Evolutionary conservation across 1,139 yeast species (phyloP), one percentile per base, ranked within the genome.

Genomic region (Nakaseomyces bracarensis): DNA sequence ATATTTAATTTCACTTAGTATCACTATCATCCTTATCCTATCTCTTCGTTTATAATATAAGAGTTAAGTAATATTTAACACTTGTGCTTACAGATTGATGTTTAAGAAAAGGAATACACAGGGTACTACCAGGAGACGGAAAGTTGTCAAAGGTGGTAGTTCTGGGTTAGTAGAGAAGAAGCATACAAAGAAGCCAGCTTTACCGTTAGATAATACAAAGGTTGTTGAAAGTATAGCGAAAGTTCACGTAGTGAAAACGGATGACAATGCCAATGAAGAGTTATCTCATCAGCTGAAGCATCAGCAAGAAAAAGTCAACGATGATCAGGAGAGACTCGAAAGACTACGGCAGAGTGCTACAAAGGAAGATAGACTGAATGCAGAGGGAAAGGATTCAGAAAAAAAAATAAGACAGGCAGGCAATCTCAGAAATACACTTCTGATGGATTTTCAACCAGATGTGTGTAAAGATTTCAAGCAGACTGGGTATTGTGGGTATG

Each of bases 401-500:
- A 43, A 43, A 19, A 50, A 50, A 38, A 53, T 47, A 9, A 39
- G 36, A 26, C 58, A 56, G 28, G 72, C 86, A 0, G 62, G 74
- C 0, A 79, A 79, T 54, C 71, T 86, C 26, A 69, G 77, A 40
- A 71, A 80, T n/a, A 82, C 91, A 0, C 77, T 85, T 1, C 68
- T 81, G n/a, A 74, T 84, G 28, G 98, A 91, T 56, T 91, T 82
- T 59, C 96, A 86, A 57, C 94, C 95, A 0, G 97, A 91, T 58
- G 82, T 93, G 3, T 93, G 98, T 59, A 93, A 91, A 56, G 97
- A 93, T 61, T 93, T 75, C 61, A 75, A 79, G 46, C 86, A 82
- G 52, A 89, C 95, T 0, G 98, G 98, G 0, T 89, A 79, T 58
- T 93, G 98, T 69, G 97, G 97, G 4, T 93, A 82, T 59, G 99